A percentile compares a stretch with the other conserved stretches of the same genome.
These are phyloP conservation scores for Sutorius australiensis DNA, from an alignment of 768 basidiomycete genomes.

Conservation along the genomic window DNA sequence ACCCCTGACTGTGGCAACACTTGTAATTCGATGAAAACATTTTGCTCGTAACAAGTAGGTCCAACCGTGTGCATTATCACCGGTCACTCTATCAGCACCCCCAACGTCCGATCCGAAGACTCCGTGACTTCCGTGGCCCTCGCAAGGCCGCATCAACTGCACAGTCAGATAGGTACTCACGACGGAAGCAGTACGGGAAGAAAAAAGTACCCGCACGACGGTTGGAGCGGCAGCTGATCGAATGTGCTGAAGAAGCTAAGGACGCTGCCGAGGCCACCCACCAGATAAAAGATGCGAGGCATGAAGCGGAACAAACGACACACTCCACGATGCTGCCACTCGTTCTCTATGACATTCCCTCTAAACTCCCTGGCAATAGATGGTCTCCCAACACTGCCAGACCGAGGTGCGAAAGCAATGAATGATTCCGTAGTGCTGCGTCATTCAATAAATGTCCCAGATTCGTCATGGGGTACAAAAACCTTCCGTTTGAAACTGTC, in stretches of 20 bases:
- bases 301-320: neutral
- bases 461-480: conserved; percentile 31
- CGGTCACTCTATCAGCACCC: neutral
- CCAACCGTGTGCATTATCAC: neutral
- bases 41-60: neutral
- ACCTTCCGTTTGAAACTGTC: conserved; percentile 30
- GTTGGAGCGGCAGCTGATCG: neutral
- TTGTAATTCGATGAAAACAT: neutral
- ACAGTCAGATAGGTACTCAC: neutral
- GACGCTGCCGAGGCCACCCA: neutral
- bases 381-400: conserved; percentile 40
- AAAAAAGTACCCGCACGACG: neutral
- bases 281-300: neutral
- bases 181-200: neutral
- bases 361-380: conserved; percentile 24
- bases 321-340: conserved; percentile 23
- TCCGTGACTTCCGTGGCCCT: neutral
- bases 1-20: neutral
- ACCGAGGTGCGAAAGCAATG: conserved; percentile 26
- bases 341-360: conserved; percentile 37
- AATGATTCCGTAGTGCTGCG: neutral
- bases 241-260: conserved; percentile 2
- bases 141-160: too few species aligned
- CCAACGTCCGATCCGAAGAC: neutral
- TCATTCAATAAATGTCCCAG: conserved; percentile 14